These are phyloP conservation scores for Sistotremastrum suecicum DNA, from an alignment of 768 basidiomycete species.

Conservation along the genomic window DNA sequence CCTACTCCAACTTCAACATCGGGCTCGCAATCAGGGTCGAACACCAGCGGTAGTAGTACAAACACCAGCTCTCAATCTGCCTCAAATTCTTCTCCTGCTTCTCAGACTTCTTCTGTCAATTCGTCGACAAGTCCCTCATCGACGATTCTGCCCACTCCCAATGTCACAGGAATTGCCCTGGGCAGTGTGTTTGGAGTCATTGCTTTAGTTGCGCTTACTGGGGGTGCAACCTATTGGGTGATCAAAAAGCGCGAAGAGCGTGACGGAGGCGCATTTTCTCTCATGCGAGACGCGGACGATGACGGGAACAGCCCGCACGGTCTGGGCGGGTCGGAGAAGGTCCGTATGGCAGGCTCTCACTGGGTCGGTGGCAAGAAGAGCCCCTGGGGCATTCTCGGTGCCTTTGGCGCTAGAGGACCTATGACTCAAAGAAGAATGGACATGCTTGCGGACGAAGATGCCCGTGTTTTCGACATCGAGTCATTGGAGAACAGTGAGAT, in stretches of 20 bases:
- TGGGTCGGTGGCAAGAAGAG: too few species aligned
- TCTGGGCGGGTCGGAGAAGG: background rate
- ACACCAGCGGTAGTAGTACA: too few species aligned
- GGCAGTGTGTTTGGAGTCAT: constrained; percentile 49
- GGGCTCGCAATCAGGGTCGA: too few species aligned
- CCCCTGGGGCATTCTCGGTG: too few species aligned
- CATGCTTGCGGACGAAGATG: constrained; percentile 6
- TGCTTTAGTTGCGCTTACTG: constrained; percentile 31
- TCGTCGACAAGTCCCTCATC: constrained; percentile 15
- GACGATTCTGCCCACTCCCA: constrained; percentile 14
- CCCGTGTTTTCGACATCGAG: constrained; percentile 6
- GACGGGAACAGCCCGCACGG: background rate
- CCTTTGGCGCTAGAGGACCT: too few species aligned
- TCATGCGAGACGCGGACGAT: background rate
- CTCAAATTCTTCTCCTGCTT: too few species aligned
- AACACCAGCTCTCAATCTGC: too few species aligned
- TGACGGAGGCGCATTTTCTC: background rate
- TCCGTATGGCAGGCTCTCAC: constrained; percentile 8
- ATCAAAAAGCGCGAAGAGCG: constrained; percentile 4
- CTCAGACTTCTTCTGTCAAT: constrained; percentile 21
- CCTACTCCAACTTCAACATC: too few species aligned
- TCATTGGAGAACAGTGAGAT: too few species aligned
- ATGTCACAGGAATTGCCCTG: constrained; percentile 38
- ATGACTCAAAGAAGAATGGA: constrained; percentile 7
- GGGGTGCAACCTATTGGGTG: constrained; percentile 27